Evolutionary conservation across 2,329 filamentous ascomycete species (phyloP), one percentile per base, ranked within the genome.

Genomic region (Beauveria sp.): DNA sequence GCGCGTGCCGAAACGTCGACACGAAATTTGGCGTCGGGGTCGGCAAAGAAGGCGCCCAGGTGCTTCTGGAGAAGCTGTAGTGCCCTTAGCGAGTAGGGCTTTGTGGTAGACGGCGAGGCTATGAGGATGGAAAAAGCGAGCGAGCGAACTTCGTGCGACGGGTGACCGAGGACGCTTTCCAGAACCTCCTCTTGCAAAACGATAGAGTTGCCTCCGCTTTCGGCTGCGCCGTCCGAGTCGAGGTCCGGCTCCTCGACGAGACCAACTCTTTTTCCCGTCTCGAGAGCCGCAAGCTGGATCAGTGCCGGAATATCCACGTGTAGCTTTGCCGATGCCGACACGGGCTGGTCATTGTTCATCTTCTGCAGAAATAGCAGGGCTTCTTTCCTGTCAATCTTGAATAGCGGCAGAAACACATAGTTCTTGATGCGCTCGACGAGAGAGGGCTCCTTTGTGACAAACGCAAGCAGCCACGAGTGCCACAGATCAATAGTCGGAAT

Each of bases 11-110:
- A 80, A 1, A 96, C 80, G 66, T 96, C 91, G 62, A 93, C 88
- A 61, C 95, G 86, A 66, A 93, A 89, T 67, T 93, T 91, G 6
- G 93, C 87, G 70, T 97, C 92, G 0, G 90, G 86, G 65, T 97
- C 93, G 3, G 91, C 85, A 70, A 96, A 88, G 65, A 93, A 85
- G 18, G 87, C 82, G 1, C 83, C 80, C 3, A 98, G 75, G 62
- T 90, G 85, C 40, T 77, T 78, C 58, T 80, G 80, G 2, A 98
- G 76, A 14, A 88, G 79, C 3, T 75, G 72, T 3, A 97, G 78
- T 0, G 87, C 81, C 10, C 77, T 79, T 0, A 74, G 68, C 0
- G 87, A 87, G 58, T 96, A 86, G 1, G 91, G 88, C 58, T 85
- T 86, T 3, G 89, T 91, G 1, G 87, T 87, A 2, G 89, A 85